These are phyloP conservation scores for Termitomyces titanicus DNA, from an alignment of 768 basidiomycete species.

Conservation along the genomic window DNA sequence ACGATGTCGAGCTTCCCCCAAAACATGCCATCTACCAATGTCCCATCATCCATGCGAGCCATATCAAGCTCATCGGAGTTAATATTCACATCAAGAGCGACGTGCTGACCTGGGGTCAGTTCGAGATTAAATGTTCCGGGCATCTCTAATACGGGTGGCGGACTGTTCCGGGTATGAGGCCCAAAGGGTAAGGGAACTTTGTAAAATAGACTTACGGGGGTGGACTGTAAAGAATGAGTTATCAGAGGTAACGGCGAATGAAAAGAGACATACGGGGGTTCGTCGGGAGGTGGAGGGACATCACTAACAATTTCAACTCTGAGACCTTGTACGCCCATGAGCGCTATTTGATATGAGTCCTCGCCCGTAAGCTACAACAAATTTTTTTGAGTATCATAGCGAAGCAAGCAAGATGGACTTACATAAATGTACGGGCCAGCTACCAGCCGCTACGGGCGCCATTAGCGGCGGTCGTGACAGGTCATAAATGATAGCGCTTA, in stretches of 20 bases:
- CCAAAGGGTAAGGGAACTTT: neutral
- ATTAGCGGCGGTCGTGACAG: neutral
- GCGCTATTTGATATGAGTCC: conserved; percentile 88
- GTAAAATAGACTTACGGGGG: conserved; percentile 37
- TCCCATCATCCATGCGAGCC: conserved; percentile 90
- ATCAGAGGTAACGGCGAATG: conserved; percentile 15
- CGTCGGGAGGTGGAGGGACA: conserved; percentile 80
- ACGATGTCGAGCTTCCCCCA: conserved; percentile 87
- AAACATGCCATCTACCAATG: conserved; percentile 78
- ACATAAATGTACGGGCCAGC: conserved; percentile 85
- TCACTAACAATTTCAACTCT: conserved; percentile 86
- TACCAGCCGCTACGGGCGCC: conserved; percentile 58
- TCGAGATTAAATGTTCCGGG: conserved; percentile 82
- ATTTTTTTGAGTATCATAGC: neutral
- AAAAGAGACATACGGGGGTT: conserved; percentile 64
- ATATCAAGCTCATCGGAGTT: conserved; percentile 84
- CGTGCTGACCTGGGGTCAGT: conserved; percentile 71
- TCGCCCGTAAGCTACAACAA: conserved; percentile 66
- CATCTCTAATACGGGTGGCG: conserved; percentile 81
- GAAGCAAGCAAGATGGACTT: conserved; percentile 22
- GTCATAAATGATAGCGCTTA: conserved; percentile 33
- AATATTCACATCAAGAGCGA: conserved; percentile 77
- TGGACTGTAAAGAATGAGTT: conserved; percentile 26
- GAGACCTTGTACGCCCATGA: conserved; percentile 75
- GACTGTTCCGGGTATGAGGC: conserved; percentile 26